Percentiles rank a stretch among this genome's conserved stretches.
Conservation (phyloP, 495 filamentous ascomycete species). For the Penicillium diatomitis region DNA sequence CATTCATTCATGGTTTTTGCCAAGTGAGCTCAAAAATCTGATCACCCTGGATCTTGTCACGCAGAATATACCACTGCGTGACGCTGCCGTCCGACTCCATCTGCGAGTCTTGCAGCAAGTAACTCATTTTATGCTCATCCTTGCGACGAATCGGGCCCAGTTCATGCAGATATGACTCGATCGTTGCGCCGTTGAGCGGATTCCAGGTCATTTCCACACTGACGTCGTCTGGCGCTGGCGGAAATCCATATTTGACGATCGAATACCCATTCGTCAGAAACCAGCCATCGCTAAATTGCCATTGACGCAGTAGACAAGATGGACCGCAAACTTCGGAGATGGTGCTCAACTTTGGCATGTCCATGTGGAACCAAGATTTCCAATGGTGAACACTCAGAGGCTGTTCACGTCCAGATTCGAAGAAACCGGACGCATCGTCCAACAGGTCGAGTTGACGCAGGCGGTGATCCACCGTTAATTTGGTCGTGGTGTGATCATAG, state of each 20-base stretch:
- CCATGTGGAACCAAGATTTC: slow-evolving; percentile 46
- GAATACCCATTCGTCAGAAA: slow-evolving; percentile 51
- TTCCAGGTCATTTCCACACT: slow-evolving; percentile 42
- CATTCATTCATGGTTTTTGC: slow-evolving; percentile 21
- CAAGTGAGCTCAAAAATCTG: slow-evolving; percentile 34
- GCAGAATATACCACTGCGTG: slow-evolving; percentile 34
- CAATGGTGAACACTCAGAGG: slow-evolving; percentile 53
- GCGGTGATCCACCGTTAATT: slow-evolving; percentile 41
- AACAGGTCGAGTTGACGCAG: slow-evolving; percentile 46
- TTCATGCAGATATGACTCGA: slow-evolving; percentile 34
- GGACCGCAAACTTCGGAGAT: slow-evolving; percentile 47
- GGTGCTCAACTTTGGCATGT: slow-evolving; percentile 39
- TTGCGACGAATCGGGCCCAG: slow-evolving; percentile 33
- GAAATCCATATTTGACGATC: slow-evolving; percentile 40
- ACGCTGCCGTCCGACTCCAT: slow-evolving; percentile 22
- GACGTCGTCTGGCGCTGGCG: slow-evolving; percentile 19
- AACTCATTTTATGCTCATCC: slow-evolving; percentile 31
- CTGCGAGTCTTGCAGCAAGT: slow-evolving; percentile 23
- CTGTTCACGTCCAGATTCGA: slow-evolving; percentile 39
- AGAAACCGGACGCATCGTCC: slow-evolving; percentile 45
- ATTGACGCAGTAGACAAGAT: slow-evolving; percentile 47
- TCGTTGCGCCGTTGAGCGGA: slow-evolving; percentile 27
- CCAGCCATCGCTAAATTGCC: slow-evolving; percentile 45
- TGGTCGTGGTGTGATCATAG: slow-evolving; percentile 38
- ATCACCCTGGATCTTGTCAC: slow-evolving; percentile 26